Evolutionary conservation across 495 filamentous ascomycete genomes (phyloP).

Genomic region (Neurospora hispaniola): DNA sequence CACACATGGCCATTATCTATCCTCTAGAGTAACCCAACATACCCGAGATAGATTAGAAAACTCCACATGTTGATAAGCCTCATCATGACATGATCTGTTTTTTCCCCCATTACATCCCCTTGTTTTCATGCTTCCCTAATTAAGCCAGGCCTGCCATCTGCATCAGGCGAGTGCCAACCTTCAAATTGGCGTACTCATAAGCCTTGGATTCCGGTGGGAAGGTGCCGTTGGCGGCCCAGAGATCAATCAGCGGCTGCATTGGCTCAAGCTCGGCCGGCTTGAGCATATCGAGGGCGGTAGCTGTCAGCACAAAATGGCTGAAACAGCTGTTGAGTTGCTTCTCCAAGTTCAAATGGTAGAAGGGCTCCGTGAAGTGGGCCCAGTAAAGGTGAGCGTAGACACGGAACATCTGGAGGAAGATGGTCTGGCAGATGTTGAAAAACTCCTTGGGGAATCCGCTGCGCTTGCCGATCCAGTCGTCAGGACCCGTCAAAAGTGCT

Average conservation of each 20-base stretch:
- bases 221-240: constrained; percentile 76
- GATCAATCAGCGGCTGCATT: constrained; percentile 84
- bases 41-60: background rate
- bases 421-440: constrained; percentile 74
- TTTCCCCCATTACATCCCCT: background rate
- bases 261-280: constrained; percentile 79
- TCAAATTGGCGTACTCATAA: constrained; percentile 45
- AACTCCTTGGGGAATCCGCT: constrained; percentile 83
- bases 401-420: constrained; percentile 95
- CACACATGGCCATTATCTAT: background rate
- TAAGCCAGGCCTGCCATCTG: constrained; percentile 31
- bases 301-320: constrained; percentile 83
- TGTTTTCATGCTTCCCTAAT: background rate
- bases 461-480: constrained; percentile 72
- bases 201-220: constrained; percentile 62
- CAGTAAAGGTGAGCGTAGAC: constrained; percentile 89
- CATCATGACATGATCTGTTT: background rate
- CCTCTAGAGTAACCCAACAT: background rate
- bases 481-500: constrained; percentile 48
- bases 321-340: constrained; percentile 92
- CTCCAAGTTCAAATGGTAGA: constrained; percentile 72
- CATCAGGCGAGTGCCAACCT: constrained; percentile 31
- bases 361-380: constrained; percentile 69
- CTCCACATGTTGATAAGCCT: background rate
- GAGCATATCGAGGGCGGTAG: constrained; percentile 72